Evolutionary conservation across 805 yeast species (phyloP).

Genomic region (Kuraishia molischiana): DNA sequence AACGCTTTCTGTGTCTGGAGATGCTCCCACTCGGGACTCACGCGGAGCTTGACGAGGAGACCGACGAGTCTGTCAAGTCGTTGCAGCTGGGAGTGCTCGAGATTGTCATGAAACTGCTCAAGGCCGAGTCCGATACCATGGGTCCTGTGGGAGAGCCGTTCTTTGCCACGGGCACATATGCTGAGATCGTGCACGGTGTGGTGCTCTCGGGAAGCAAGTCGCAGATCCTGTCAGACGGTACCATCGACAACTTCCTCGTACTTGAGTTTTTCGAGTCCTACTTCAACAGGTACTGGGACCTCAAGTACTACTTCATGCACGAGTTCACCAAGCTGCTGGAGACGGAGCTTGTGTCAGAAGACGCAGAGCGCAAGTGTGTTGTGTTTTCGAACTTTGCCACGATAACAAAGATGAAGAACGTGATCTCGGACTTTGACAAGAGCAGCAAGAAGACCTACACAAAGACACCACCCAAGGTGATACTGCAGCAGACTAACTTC

Average conservation of each 20-base stretch:
- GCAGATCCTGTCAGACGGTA: slow-evolving; percentile 32
- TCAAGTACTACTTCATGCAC: slow-evolving; percentile 64
- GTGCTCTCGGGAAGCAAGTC: slow-evolving; percentile 25
- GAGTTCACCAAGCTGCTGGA: slow-evolving; percentile 24
- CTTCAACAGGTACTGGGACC: slow-evolving; percentile 57
- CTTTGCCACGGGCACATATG: slow-evolving; percentile 52
- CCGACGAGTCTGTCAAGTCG: slow-evolving; percentile 28
- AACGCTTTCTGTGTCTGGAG: slow-evolving; percentile 29
- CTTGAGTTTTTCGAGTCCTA: slow-evolving; percentile 47
- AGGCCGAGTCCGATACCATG: slow-evolving; percentile 43
- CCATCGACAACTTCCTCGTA: slow-evolving; percentile 26
- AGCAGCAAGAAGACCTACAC: slow-evolving; percentile 28
- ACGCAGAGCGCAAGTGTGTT: slow-evolving; percentile 13
- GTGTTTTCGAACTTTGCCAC: slow-evolving; percentile 31
- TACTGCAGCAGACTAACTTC: slow-evolving; percentile 27
- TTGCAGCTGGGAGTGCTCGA: slow-evolving; percentile 47
- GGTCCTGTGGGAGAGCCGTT: slow-evolving; percentile 42
- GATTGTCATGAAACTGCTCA: slow-evolving; percentile 42
- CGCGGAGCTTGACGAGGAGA: slow-evolving; percentile 22
- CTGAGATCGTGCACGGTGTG: slow-evolving; percentile 22
- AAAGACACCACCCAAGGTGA: slow-evolving; percentile 36
- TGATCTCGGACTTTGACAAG: slow-evolving; percentile 21
- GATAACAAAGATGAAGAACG: slow-evolving; percentile 18
- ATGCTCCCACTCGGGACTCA: slow-evolving; percentile 25
- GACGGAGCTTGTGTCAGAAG: slow-evolving; percentile 8